Conservation (phyloP, 345 rosid species). For the Acer campestre region DNA sequence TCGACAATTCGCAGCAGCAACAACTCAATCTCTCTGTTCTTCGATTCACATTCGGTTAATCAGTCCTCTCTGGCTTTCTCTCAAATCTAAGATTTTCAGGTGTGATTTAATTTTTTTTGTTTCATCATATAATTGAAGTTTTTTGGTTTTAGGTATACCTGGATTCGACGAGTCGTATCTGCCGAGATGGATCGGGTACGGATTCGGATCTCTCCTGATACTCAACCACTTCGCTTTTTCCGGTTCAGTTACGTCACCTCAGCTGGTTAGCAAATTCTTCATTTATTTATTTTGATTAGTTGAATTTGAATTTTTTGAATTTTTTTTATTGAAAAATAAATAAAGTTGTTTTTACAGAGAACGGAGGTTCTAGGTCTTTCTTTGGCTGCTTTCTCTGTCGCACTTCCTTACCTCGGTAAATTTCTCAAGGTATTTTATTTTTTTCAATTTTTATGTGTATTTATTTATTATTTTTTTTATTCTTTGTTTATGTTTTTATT, state of each 20-base stretch:
- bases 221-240: conserved; percentile 59
- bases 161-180: conserved; percentile 89
- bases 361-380: conserved; percentile 73
- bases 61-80: background rate
- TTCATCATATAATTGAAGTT: background rate
- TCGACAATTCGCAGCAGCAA: conserved; percentile 40
- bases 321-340: background rate
- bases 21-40: conserved; percentile 85
- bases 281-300: background rate
- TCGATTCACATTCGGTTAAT: conserved; percentile 79
- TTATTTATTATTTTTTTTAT: too few relatives aligned
- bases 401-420: conserved; percentile 74
- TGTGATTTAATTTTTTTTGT: background rate
- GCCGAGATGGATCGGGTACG: conserved; percentile 93
- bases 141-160: conserved; percentile 58
- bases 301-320: background rate
- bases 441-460: background rate
- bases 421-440: conserved; percentile 58
- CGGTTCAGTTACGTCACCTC: conserved; percentile 43
- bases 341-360: conserved; percentile 41
- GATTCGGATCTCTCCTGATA: conserved; percentile 82
- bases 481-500: background rate
- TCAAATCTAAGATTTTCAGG: background rate
- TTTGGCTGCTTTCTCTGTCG: conserved; percentile 65
- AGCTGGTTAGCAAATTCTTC: conserved; percentile 40